A percentile compares a stretch with the other conserved stretches of the same genome.
These are phyloP conservation scores for Eleusine indica DNA, from an alignment of 176 grass and related monocot genomes.

Conservation along the genomic window DNA sequence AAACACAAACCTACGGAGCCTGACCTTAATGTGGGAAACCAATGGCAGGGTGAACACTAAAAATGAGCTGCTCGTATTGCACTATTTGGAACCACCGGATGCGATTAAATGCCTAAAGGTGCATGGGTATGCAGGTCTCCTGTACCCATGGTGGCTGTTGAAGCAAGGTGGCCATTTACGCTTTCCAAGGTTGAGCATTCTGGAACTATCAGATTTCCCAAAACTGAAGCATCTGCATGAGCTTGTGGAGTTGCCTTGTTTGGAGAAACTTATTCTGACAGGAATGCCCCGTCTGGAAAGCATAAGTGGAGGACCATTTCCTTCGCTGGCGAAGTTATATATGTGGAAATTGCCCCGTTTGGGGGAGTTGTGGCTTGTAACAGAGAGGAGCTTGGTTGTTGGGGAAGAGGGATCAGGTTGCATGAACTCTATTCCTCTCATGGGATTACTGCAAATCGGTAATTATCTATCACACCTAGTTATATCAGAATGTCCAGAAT, in stretches of 20 bases:
- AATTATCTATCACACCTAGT: too few species aligned
- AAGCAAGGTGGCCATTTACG: too few species aligned
- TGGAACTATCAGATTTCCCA: too few species aligned
- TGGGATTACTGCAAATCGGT: too few species aligned
- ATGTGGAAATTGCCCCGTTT: too few species aligned
- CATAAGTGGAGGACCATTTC: slow-evolving; percentile 9
- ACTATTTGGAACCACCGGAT: background rate
- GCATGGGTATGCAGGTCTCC: background rate
- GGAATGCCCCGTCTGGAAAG: background rate
- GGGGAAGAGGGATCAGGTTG: background rate
- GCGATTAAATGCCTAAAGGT: background rate
- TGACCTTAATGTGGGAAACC: background rate
- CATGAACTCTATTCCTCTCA: too few species aligned
- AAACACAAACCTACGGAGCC: background rate
- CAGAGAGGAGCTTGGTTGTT: background rate
- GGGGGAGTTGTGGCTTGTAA: background rate
- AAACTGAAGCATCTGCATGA: background rate
- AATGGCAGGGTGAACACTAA: background rate
- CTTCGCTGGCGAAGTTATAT: background rate
- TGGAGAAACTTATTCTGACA: background rate
- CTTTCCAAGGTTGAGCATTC: background rate
- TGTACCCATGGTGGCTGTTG: slow-evolving; percentile 15
- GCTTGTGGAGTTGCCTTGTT: background rate
- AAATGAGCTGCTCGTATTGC: background rate
- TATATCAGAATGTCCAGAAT: too few species aligned